phyloP scores from a whole-genome alignment of 306 rosid genomes.

The Carpinus viminea region DNA sequence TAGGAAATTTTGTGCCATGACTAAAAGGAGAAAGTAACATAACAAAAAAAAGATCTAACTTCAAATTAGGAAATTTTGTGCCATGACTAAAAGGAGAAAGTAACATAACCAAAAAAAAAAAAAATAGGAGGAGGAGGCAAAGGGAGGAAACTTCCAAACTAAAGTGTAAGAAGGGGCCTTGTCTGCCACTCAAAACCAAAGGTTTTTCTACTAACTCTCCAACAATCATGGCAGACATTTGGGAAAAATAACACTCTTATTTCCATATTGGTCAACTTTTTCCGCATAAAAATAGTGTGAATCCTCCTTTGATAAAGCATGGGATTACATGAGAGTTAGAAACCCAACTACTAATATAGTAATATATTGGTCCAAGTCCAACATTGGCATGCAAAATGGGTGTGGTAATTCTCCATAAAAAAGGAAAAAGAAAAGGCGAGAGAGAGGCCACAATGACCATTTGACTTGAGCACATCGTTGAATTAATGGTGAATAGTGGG shows the following conservation, averaged over 20 bases:
- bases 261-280: neutral
- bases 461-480: constrained; percentile 17
- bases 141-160: neutral
- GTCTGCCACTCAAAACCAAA: constrained; percentile 17
- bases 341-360: neutral
- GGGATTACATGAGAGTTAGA: constrained; percentile 12
- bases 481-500: constrained; percentile 30
- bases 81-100: neutral
- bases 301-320: neutral
- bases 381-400: constrained; percentile 1
- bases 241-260: neutral
- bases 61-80: neutral
- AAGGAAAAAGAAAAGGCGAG: neutral
- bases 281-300: neutral
- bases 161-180: neutral
- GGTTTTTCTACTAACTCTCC: constrained; percentile 3
- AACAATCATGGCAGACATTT: constrained; percentile 3
- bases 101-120: neutral
- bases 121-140: neutral
- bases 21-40: neutral
- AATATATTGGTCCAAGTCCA: neutral
- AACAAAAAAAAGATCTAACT: neutral
- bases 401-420: neutral
- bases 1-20: neutral
- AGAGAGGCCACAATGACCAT: neutral